These are phyloP conservation scores for Chrysanthemum lavandulifolium DNA, from an alignment of 129 eudicot species.

Conservation along the genomic window DNA sequence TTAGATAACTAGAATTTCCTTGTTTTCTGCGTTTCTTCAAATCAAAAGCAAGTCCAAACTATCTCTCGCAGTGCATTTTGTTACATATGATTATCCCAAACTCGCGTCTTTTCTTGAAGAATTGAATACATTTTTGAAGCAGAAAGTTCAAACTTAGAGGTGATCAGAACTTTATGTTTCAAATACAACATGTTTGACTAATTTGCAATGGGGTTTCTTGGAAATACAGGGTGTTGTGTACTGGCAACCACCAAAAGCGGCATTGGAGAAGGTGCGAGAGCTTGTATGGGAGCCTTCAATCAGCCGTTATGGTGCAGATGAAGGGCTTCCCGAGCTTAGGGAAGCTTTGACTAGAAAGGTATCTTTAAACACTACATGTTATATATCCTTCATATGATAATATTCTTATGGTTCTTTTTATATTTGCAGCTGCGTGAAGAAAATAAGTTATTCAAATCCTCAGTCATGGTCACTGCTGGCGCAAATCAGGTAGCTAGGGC, in stretches of 20 bases:
- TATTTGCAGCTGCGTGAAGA: constrained; percentile 63
- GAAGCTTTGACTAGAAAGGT: constrained; percentile 89
- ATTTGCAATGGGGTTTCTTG: neutral
- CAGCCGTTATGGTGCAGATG: constrained; percentile 95
- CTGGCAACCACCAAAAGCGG: constrained; percentile 91
- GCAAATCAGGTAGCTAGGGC: constrained; percentile 86
- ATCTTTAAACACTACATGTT: neutral
- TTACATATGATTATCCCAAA: constrained; percentile 3
- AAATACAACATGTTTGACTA: neutral
- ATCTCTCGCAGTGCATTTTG: no score
- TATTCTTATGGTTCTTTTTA: neutral
- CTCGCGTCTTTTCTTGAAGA: neutral
- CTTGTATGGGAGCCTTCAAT: constrained; percentile 80
- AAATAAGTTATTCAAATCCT: constrained; percentile 74
- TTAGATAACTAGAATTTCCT: no score
- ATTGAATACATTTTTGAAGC: neutral
- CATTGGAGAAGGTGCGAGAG: constrained; percentile 73
- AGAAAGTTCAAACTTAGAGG: neutral
- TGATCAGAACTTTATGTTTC: neutral
- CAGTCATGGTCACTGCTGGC: constrained; percentile 98
- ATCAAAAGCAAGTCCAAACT: no score
- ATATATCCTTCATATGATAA: constrained; percentile 7
- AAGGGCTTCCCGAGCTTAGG: constrained; percentile 93
- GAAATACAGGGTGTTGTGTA: constrained; percentile 81
- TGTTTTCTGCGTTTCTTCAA: no score